Base-by-base conservation (phyloP, 1,139 yeast species). In the Diutina rugosa region DNA sequence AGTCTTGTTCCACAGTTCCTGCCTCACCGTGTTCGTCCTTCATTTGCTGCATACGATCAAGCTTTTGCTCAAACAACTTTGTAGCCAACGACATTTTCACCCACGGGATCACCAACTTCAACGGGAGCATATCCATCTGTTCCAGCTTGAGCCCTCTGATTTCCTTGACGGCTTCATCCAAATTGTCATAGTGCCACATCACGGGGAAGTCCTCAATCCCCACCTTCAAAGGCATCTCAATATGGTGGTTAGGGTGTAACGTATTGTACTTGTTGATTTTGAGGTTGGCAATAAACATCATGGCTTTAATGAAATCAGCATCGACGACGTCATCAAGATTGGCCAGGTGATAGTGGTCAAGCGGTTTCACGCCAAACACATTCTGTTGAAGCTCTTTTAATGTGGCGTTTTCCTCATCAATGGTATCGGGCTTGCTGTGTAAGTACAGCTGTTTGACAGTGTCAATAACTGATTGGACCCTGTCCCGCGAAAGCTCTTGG, bases 201-300 rank as follows among this genome's bases (percentile, higher is more conserved):
- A 47, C 51, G 14, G 51, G 51, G 38, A 47, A 47, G n/a, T 47
- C 51, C 21, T 47, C 51, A 14, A 47, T 47, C 38, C 51, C 51
- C 35, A 47, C 29, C 4, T 21, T 26, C 16, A 47, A 29, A 1
- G 51, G 51, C 35, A 21, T 47, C 8, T 47, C 51, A 14, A 47
- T 29, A 14, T 47, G 51, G n/a, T 47, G 35, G 38, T 29, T 47
- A 9, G 51, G 51, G 38, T 47, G 29, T 12, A 47, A 29, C 8
- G 18, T 16, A 8, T 47, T 47, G 38, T 26, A 47, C 51, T 47
- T 47, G 38, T 9, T n/a, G 14, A 47, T 29, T 3, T 28, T 26
- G 12, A 47, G n/a, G 6, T 47, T 47, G 7, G 51, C 51, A 14
- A 47, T n/a, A 28, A 47, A 47, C 51, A 47, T 47, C 51, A 47